phyloP scores from a whole-genome alignment of 140 eudicot genomes.

The Flaveria floridana region DNA sequence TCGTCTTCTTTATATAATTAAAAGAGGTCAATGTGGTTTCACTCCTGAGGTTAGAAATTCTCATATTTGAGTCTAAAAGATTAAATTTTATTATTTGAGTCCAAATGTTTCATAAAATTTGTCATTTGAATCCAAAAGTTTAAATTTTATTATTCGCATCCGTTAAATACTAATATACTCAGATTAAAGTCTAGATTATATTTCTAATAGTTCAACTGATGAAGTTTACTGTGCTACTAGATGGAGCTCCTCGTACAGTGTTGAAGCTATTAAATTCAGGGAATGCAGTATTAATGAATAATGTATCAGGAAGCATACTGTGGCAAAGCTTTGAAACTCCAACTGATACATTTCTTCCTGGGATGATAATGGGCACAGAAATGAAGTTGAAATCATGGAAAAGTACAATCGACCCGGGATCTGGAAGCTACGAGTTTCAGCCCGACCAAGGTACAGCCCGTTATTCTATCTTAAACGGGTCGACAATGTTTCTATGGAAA shows the following conservation, averaged over 20 bases:
- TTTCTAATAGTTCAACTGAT: neutral
- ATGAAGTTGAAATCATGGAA: neutral
- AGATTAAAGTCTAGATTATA: too few relatives aligned
- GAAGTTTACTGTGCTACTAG: neutral
- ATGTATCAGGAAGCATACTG: neutral
- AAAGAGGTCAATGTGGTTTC: too few relatives aligned
- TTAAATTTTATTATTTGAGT: too few relatives aligned
- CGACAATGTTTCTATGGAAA: constrained; percentile 5
- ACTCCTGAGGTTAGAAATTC: too few relatives aligned
- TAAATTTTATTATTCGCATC: too few relatives aligned
- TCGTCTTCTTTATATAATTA: too few relatives aligned
- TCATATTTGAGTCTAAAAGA: too few relatives aligned
- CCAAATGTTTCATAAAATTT: too few relatives aligned
- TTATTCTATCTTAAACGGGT: neutral
- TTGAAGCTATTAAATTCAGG: neutral
- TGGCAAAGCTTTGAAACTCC: constrained; percentile 17
- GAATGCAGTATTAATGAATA: neutral
- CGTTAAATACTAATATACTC: too few relatives aligned
- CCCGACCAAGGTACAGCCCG: neutral
- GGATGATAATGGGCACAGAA: constrained; percentile 3
- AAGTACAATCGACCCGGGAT: constrained; percentile 2
- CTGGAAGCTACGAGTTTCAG: neutral
- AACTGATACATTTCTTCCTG: constrained; percentile 8
- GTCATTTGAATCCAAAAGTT: too few relatives aligned
- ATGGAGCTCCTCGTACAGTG: neutral